Percentiles rank a stretch among this genome's conserved stretches.
Conservation (phyloP, 225 moss, liverwort and hornwort species). For the Bryoerythrophyllum caledonicum region DNA sequence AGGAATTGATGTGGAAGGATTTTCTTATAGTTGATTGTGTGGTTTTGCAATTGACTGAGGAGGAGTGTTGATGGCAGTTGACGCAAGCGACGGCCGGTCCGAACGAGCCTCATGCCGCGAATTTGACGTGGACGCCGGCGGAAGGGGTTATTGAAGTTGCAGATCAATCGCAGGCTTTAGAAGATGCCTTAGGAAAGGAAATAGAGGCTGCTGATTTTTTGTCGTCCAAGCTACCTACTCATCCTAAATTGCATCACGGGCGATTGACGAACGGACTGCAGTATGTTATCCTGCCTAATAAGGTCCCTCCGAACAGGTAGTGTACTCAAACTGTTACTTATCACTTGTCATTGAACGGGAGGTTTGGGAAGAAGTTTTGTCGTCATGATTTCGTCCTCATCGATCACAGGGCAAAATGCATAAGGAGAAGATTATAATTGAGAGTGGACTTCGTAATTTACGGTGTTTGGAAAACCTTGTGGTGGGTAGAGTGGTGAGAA, state of each 20-base stretch:
- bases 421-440: background rate
- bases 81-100: slow-evolving; percentile 83
- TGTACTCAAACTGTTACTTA: slow-evolving; percentile 9
- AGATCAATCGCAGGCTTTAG: slow-evolving; percentile 52
- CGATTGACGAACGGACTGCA: slow-evolving; percentile 82
- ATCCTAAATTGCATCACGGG: slow-evolving; percentile 95
- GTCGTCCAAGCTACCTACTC: slow-evolving; percentile 79
- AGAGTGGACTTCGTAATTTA: background rate
- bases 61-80: slow-evolving; percentile 37
- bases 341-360: background rate
- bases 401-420: background rate
- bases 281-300: slow-evolving; percentile 92
- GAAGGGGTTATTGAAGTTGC: slow-evolving; percentile 77
- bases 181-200: slow-evolving; percentile 52
- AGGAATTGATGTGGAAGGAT: background rate
- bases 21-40: background rate
- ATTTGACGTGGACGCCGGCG: slow-evolving; percentile 89
- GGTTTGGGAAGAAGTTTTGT: background rate
- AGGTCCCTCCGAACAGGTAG: slow-evolving; percentile 97
- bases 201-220: slow-evolving; percentile 67
- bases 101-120: slow-evolving; percentile 93
- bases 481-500: background rate
- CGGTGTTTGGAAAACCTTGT: background rate
- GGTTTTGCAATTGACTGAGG: slow-evolving; percentile 25
- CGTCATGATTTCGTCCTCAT: background rate